phyloP scores from a whole-genome alignment of 2,329 filamentous ascomycete genomes.

The Aspergillus bombycis region DNA sequence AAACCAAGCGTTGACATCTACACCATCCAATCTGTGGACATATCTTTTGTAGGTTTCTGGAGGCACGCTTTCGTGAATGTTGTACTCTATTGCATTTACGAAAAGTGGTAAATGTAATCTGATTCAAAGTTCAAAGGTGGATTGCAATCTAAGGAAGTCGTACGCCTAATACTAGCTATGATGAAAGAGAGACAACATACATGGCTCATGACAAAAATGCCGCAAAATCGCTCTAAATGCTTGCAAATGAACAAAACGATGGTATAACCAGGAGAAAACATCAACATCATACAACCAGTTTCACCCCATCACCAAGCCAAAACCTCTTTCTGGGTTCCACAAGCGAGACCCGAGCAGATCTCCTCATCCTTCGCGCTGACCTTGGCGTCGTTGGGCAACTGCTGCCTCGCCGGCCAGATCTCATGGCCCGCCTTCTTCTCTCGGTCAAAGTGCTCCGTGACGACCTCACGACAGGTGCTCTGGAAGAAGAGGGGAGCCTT shows the following conservation, averaged over 20 bases:
- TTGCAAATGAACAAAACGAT: background rate
- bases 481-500: slow-evolving; percentile 62
- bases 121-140: too few relatives aligned
- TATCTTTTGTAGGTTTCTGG: background rate
- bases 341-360: slow-evolving; percentile 26
- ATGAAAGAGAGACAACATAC: background rate
- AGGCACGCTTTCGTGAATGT: background rate
- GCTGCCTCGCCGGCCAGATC: slow-evolving; percentile 54
- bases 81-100: background rate
- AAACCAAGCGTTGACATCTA: background rate
- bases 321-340: slow-evolving; percentile 26
- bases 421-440: slow-evolving; percentile 50
- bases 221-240: background rate
- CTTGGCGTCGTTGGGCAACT: slow-evolving; percentile 5
- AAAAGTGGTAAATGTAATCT: too few relatives aligned
- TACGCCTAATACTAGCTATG: background rate
- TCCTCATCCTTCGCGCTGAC: slow-evolving; percentile 30
- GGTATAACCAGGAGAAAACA: background rate
- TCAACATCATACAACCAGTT: background rate
- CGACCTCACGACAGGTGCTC: slow-evolving; percentile 50
- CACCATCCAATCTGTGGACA: background rate
- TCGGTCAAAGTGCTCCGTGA: slow-evolving; percentile 50
- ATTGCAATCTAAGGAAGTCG: background rate
- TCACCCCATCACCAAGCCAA: slow-evolving; percentile 27
- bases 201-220: background rate